Conservation (phyloP, 2,329 filamentous ascomycete species). For the Verticillium dahliae region DNA sequence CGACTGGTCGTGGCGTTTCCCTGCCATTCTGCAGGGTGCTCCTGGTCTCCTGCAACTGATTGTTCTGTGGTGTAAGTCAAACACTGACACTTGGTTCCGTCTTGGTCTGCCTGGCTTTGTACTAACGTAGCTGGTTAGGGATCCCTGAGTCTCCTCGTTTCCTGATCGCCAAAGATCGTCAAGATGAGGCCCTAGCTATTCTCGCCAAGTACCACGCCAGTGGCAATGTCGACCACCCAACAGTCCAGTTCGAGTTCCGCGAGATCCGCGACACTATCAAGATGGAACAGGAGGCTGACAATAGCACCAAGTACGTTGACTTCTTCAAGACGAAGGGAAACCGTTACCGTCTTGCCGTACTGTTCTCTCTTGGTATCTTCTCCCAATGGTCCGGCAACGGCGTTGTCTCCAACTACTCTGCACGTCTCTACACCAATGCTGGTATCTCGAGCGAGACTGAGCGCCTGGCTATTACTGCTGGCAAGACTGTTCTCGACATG, state of each 20-base stretch:
- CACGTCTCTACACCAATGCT: conserved; percentile 52
- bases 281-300: conserved; percentile 34
- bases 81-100: not conserved
- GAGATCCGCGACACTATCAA: conserved; percentile 43
- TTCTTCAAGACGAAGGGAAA: conserved; percentile 58
- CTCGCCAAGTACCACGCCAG: conserved; percentile 43
- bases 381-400: conserved; percentile 64
- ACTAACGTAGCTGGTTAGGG: conserved; percentile 6
- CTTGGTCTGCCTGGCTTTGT: too few species aligned
- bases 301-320: conserved; percentile 48
- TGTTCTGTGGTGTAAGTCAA: conserved; percentile 49
- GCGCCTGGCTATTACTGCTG: conserved; percentile 47
- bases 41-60: conserved; percentile 54
- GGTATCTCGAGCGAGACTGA: conserved; percentile 50
- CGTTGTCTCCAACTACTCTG: conserved; percentile 60
- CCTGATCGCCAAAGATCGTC: conserved; percentile 16
- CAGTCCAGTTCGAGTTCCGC: conserved; percentile 40
- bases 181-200: conserved; percentile 39
- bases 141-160: conserved; percentile 49
- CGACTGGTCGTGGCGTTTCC: conserved; percentile 62
- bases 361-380: conserved; percentile 57
- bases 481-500: conserved; percentile 53
- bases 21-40: conserved; percentile 54
- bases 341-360: conserved; percentile 53
- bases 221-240: conserved; percentile 31